Conservation (phyloP, 768 basidiomycete genomes). For the Hypholoma sublateritium region DNA sequence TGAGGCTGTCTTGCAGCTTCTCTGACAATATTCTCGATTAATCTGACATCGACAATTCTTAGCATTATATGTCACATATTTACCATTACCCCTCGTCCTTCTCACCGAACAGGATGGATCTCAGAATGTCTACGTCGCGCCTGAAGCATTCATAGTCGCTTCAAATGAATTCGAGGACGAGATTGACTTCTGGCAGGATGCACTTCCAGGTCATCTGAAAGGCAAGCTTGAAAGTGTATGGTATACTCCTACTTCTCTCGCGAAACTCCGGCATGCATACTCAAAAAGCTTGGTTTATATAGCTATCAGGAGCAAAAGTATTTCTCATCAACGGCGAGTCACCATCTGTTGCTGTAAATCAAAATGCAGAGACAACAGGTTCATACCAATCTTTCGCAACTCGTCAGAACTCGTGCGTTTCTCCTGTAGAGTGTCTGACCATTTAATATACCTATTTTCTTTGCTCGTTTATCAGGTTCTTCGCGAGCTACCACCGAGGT, state of each 20-base stretch:
- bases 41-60: constrained; percentile 3
- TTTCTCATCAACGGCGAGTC: constrained; percentile 49
- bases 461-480: constrained; percentile 34
- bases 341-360: constrained; percentile 51
- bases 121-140: constrained; percentile 52
- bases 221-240: constrained; percentile 46
- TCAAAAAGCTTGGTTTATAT: not conserved
- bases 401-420: constrained; percentile 44
- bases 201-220: constrained; percentile 44
- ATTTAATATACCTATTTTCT: not conserved
- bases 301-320: constrained; percentile 54
- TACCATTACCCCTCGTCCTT: constrained; percentile 48
- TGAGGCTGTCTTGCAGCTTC: constrained; percentile 2
- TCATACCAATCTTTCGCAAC: constrained; percentile 53
- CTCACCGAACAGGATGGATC: constrained; percentile 42
- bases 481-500: constrained; percentile 41
- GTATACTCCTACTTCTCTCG: not conserved
- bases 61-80: constrained; percentile 47
- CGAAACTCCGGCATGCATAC: not conserved
- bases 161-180: constrained; percentile 51
- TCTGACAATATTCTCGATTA: not conserved
- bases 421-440: not conserved
- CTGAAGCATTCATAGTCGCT: constrained; percentile 51
- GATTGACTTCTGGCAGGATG: constrained; percentile 54
- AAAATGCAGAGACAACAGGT: constrained; percentile 50